phyloP scores from a whole-genome alignment of 192 early-diverging fungal species.

The Rhizophlyctis rosea region DNA sequence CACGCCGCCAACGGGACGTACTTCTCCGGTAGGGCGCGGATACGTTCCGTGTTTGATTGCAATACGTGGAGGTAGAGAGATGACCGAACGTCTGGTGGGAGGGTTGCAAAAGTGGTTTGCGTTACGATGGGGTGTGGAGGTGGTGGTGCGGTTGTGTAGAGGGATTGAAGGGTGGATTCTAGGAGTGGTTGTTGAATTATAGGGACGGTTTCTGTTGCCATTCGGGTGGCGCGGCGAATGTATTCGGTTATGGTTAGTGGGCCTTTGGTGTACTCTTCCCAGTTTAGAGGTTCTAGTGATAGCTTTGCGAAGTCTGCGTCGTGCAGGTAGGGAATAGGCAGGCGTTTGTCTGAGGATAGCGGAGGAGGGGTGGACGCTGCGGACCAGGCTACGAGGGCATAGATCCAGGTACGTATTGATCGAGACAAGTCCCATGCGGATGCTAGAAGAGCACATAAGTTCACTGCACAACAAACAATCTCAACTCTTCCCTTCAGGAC shows the following conservation, averaged over 20 bases:
- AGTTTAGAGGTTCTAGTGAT: not conserved
- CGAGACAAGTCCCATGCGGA: conserved; percentile 19
- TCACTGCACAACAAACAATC: not conserved
- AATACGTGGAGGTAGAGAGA: conserved; percentile 11
- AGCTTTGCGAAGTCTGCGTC: too few species aligned
- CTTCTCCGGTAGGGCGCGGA: not conserved
- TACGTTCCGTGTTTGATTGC: conserved; percentile 3
- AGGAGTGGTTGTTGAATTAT: not conserved
- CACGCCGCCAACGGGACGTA: conserved; percentile 1
- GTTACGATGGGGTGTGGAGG: not conserved
- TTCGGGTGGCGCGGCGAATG: conserved; percentile 13
- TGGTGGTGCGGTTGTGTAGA: not conserved
- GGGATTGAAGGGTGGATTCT: not conserved
- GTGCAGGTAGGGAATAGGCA: too few species aligned
- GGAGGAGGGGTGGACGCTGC: not conserved
- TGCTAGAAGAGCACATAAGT: not conserved
- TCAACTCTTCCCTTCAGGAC: not conserved
- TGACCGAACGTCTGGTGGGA: conserved; percentile 1
- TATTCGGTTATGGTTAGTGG: conserved; percentile 8
- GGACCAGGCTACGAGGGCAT: conserved; percentile 9
- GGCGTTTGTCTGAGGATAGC: not conserved
- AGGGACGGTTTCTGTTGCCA: conserved; percentile 2
- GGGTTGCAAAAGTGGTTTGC: not conserved
- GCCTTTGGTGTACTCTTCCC: conserved; percentile 3
- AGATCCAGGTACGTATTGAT: conserved; percentile 13